A percentile compares a stretch with the other conserved stretches of the same genome.
phyloP scores from a whole-genome alignment of 73 alveolate genomes.

The Diophrys sp. region DNA sequence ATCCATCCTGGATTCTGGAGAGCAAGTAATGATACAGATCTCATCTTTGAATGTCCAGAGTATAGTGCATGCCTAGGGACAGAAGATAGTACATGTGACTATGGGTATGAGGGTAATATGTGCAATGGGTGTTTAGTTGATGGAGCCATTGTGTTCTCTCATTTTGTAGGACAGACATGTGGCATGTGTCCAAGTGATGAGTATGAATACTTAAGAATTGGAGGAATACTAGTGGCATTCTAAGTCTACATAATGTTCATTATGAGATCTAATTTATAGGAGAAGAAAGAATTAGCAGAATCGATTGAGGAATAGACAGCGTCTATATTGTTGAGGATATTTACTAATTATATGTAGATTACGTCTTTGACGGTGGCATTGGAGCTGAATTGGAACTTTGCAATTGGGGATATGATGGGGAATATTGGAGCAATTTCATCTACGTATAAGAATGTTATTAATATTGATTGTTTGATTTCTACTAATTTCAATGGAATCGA shows the following conservation, averaged over 20 bases:
- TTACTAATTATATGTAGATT: conserved; percentile 37
- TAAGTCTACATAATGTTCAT: neutral
- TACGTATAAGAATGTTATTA: neutral
- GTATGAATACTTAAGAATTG: conserved; percentile 14
- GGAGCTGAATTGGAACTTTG: neutral
- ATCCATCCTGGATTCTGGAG: conserved; percentile 41
- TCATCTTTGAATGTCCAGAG: conserved; percentile 26
- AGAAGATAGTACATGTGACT: conserved; percentile 20
- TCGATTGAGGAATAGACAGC: neutral
- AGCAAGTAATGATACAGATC: conserved; percentile 14
- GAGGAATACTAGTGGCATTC: conserved; percentile 12
- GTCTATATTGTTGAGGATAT: conserved; percentile 33
- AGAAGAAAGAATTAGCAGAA: neutral
- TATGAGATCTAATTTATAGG: neutral
- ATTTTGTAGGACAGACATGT: conserved; percentile 27
- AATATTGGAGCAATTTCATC: neutral
- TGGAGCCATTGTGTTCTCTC: conserved; percentile 22
- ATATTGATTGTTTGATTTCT: neutral
- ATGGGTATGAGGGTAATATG: conserved; percentile 56
- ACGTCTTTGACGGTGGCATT: neutral
- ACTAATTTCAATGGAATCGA: neutral
- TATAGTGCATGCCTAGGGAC: conserved; percentile 38
- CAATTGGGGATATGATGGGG: neutral
- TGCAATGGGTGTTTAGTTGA: conserved; percentile 47
- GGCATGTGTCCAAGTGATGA: conserved; percentile 37